Percentiles rank a stretch among this genome's conserved stretches.
Evolutionary conservation across 31 red algal species (phyloP).

Genomic region (Porphyra umbilicalis): DNA sequence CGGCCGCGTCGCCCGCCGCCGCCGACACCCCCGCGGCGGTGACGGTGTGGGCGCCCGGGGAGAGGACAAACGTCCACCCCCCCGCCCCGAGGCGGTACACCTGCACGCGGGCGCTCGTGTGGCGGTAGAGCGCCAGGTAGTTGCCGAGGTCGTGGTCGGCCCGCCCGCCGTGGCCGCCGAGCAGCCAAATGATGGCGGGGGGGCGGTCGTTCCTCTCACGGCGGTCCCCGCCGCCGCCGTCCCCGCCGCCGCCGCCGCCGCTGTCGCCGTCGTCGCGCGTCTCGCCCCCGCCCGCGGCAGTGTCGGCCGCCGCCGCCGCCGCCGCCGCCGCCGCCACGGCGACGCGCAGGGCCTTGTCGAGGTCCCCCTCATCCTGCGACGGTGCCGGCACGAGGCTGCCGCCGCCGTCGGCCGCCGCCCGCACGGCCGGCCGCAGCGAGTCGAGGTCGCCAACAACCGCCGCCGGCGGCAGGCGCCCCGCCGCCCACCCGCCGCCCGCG

Average conservation of each 20-base stretch:
- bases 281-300: neutral
- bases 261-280: too few relatives aligned
- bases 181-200: slow-evolving; percentile 22
- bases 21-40: neutral
- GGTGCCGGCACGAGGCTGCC: slow-evolving; percentile 36
- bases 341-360: slow-evolving; percentile 50
- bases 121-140: slow-evolving; percentile 44
- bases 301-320: neutral
- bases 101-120: slow-evolving; percentile 13
- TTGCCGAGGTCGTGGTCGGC: slow-evolving; percentile 83
- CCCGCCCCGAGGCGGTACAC: slow-evolving; percentile 37
- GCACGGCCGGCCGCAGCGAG: slow-evolving; percentile 42
- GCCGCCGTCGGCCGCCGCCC: slow-evolving; percentile 13
- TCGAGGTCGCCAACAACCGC: slow-evolving; percentile 83
- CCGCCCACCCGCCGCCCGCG: neutral
- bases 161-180: slow-evolving; percentile 71
- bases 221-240: neutral
- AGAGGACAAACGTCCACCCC: neutral
- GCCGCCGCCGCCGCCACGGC: neutral
- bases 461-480: slow-evolving; percentile 6
- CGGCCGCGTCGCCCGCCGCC: neutral
- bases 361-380: slow-evolving; percentile 48
- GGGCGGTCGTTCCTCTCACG: too few relatives aligned
- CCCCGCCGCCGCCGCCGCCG: neutral
- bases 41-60: neutral